Conservation (phyloP, 73 alveolate species). For the Tetrahymena borealis region DNA sequence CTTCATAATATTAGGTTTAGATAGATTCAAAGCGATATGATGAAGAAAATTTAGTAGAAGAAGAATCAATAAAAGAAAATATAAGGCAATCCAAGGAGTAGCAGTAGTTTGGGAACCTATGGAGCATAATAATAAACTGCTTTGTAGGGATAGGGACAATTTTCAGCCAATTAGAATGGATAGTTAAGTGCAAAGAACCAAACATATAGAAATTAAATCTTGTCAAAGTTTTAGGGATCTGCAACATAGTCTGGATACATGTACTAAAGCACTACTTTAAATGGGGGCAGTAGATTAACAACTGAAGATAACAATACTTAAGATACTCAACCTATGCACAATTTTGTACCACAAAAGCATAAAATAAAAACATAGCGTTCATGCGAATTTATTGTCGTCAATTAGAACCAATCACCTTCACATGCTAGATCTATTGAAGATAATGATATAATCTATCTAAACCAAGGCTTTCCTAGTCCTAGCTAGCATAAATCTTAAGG, state of each 20-base stretch:
- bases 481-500: neutral
- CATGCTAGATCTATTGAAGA: neutral
- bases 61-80: neutral
- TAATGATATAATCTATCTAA: neutral
- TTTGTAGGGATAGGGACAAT: neutral
- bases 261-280: neutral
- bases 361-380: neutral
- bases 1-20: neutral
- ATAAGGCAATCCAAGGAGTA: neutral
- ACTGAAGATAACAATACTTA: neutral
- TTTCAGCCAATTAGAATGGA: neutral
- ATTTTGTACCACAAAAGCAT: neutral
- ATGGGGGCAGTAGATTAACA: neutral
- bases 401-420: neutral
- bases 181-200: neutral
- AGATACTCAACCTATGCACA: neutral
- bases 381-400: neutral
- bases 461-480: neutral
- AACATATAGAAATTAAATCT: neutral
- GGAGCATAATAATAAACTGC: neutral
- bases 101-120: neutral
- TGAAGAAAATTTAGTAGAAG: neutral
- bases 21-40: neutral
- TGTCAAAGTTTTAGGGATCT: neutral
- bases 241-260: neutral